Evolutionary conservation across 768 basidiomycete species (phyloP), one percentile per base, ranked within the genome.

Genomic region (Cystofilobasidium capitatum): DNA sequence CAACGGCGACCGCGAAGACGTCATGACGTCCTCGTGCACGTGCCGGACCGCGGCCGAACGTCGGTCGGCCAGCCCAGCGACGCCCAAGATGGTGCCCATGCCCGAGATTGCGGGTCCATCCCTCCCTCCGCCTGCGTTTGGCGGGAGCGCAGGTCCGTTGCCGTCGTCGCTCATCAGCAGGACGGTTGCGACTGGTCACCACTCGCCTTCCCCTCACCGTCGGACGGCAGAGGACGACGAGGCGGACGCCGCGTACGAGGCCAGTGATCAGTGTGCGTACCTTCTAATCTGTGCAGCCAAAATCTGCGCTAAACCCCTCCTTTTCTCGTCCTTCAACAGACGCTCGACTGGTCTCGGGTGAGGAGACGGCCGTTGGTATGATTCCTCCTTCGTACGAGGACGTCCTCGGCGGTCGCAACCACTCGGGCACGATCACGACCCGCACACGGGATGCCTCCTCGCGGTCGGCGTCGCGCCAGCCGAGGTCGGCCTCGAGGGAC

Each of bases 281-380:
- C n/a, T 26, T 29, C 26, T 45, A 33, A 4, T n/a, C 44, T 4
- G 17, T 45, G 17, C 44, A 5, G 4, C 44, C 8, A 8, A 7
- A 16, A n/a, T 10, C 31, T 55, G 29, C n/a, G n/a, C n/a, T n/a
- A n/a, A n/a, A 8, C 6, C 3, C 31, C 13, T 2, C 51, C 29
- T 51, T 20, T 31, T 44, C 31, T 36, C 47, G 51, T 71, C 71
- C 24, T 73, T 76, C 70, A 75, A 1, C 60, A 68, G 66, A 61
- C 47, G 91, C 91, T 74, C 81, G 86, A 31, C 81, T 96, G 24
- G 81, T 96, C 44, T 83, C 87, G 14, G 92, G 93, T 29, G 85
- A 86, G 75, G 88, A 88, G 75, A 87, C 82, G 57, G 86, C 88
- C 72, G 80, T 81, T 20, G 92, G 92, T 9, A 91, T 96, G 75